phyloP scores from a whole-genome alignment of 148 eudicot genomes.

The Amaranthus cruentus region DNA sequence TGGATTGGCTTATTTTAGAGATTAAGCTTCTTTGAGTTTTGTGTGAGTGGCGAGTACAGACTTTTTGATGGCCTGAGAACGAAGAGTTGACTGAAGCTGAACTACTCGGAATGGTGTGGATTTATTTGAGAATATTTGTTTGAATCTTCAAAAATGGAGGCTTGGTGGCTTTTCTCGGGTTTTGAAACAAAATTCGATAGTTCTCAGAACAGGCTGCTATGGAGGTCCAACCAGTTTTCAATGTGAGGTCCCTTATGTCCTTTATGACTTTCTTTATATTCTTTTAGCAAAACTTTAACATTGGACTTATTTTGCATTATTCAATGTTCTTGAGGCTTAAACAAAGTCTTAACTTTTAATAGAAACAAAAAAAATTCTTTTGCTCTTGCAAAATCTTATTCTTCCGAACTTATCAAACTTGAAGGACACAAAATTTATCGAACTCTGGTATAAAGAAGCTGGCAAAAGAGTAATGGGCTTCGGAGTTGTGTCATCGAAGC shows the following conservation, averaged over 20 bases:
- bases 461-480: no score
- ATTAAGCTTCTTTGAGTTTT: slow-evolving; percentile 6
- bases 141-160: slow-evolving; percentile 9
- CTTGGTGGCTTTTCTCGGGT: not conserved
- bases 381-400: no score
- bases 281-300: not conserved
- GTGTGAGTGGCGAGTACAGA: not conserved
- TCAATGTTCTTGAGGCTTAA: not conserved
- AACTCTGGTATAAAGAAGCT: no score
- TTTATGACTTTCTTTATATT: not conserved
- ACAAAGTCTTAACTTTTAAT: not conserved
- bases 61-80: not conserved
- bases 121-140: not conserved
- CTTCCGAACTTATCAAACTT: no score
- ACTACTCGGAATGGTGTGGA: not conserved
- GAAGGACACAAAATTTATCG: no score
- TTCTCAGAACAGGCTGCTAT: not conserved
- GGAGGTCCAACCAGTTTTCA: not conserved
- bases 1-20: slow-evolving; percentile 69
- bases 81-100: not conserved
- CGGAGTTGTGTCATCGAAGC: no score
- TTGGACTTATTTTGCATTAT: not conserved
- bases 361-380: not conserved
- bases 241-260: slow-evolving; percentile 5
- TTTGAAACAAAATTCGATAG: not conserved